Evolutionary conservation across 1,284 basidiomycete species (phyloP), one percentile per base, ranked within the genome.

Genomic region (Heterobasidion occidentale): DNA sequence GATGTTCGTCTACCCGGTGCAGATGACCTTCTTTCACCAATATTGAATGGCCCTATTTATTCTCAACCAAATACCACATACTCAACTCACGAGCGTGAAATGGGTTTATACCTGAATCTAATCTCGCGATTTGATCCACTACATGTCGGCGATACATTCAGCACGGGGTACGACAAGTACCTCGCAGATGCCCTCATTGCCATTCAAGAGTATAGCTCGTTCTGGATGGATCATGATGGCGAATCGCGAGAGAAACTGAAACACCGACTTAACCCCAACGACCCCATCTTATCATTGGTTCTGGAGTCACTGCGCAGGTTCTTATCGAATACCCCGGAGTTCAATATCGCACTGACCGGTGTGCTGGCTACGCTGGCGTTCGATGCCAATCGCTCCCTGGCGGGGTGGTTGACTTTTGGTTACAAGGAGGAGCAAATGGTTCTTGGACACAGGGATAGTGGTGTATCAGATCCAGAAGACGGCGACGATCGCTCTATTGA

Each of bases 301-400:
- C 77, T 98, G 42, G 82, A 86, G 49, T 79, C 79, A 15, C 70
- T 96, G 9, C 74, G 86, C 42, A 77, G 75, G 55, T 96, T 97
- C 77, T 93, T 98, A 69, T 81, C 81, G 5, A 92, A 95, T 58
- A 79, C 86, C 0, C 87, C 94, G 2, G 90, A 95, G 62, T 82
- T 82, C 67, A 98, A 98, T 68, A 82, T 98, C 56, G 88, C 91
- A 0, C 71, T 98, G 59, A 97, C 92, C 0, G 92, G 91, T n/a
- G 82, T 87, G 2, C 69, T 98, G 11, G 81, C 89, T 0, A 83
- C 86, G 3, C 74, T 98, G 7, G 90, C 90, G 0, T 74, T 86
- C 12, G 92, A 92, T 65, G 91, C 94, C 1, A 79, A 92, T 64
- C 81, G 94, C 9, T 93, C 90, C 1, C 74, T 98, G 20, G 84